These are phyloP conservation scores for Coccomyxa sp. DNA, from an alignment of 139 green algal genomes.

Conservation along the genomic window DNA sequence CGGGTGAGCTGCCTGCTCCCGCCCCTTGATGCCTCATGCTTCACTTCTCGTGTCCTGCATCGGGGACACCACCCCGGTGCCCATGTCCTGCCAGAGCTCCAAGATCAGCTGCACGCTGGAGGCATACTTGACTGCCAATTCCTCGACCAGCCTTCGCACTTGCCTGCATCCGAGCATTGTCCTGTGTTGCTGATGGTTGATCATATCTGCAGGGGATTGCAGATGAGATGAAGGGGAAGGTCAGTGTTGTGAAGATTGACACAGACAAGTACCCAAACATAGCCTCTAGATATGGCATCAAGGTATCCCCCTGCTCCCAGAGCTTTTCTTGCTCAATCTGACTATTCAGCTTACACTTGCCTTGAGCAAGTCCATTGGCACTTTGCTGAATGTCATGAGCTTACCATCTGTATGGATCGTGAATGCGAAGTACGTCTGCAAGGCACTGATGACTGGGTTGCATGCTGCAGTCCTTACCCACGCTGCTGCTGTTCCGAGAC, in stretches of 20 bases:
- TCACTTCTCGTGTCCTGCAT: too few relatives aligned
- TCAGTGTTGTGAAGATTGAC: conserved; percentile 78
- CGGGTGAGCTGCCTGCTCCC: neutral
- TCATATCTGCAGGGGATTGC: conserved; percentile 10
- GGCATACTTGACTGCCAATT: neutral
- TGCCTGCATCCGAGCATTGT: too few relatives aligned
- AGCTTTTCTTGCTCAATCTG: neutral
- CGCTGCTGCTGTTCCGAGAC: conserved; percentile 63
- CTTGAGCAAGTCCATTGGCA: neutral
- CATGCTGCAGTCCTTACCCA: conserved; percentile 53
- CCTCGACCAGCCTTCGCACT: too few relatives aligned
- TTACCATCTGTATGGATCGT: neutral
- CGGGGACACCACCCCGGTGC: neutral
- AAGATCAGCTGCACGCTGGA: neutral
- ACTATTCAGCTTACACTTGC: neutral
- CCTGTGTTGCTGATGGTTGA: neutral
- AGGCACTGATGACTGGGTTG: neutral
- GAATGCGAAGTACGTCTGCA: neutral
- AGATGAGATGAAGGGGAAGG: conserved; percentile 16
- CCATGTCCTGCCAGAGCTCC: neutral
- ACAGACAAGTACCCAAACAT: conserved; percentile 75
- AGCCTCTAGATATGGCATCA: conserved; percentile 49
- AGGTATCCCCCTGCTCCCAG: conserved; percentile 14
- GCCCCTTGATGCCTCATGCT: neutral
- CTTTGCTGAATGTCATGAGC: neutral